Evolutionary conservation across 2,329 filamentous ascomycete genomes (phyloP).

Genomic region (Penicillium capsulatum): DNA sequence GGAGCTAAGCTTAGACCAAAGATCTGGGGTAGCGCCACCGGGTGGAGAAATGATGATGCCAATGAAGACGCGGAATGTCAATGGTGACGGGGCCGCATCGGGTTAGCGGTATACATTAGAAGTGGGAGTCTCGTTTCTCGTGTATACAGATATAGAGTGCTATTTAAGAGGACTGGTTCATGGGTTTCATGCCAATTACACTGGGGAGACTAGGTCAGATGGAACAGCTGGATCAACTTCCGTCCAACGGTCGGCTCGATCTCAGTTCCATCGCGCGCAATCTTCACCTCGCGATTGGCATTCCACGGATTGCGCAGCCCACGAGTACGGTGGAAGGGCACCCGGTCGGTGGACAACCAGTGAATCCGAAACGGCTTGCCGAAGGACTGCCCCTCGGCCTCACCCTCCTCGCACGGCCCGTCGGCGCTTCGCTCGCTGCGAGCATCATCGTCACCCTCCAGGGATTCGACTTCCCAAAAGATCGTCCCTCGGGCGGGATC

Average conservation of each 20-base stretch:
- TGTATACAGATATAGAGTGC: too few species aligned
- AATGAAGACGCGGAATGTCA: slow-evolving; percentile 3
- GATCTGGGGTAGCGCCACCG: slow-evolving; percentile 19
- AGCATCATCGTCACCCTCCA: slow-evolving; percentile 41
- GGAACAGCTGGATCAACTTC: slow-evolving; percentile 74
- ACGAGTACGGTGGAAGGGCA: slow-evolving; percentile 85
- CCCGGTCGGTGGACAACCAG: slow-evolving; percentile 76
- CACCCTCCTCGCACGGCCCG: slow-evolving; percentile 44
- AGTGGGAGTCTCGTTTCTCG: neutral
- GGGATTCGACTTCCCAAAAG: slow-evolving; percentile 83
- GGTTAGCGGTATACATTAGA: too few species aligned
- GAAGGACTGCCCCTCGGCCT: slow-evolving; percentile 61
- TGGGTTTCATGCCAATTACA: too few species aligned
- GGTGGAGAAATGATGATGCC: slow-evolving; percentile 17
- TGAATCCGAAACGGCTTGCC: slow-evolving; percentile 88
- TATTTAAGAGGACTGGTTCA: too few species aligned
- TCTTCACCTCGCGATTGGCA: slow-evolving; percentile 90
- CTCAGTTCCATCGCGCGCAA: slow-evolving; percentile 90
- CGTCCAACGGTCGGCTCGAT: slow-evolving; percentile 77
- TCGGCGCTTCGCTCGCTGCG: slow-evolving; percentile 45
- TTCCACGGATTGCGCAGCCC: slow-evolving; percentile 93
- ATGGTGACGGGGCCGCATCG: slow-evolving; percentile 9
- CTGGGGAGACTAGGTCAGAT: too few species aligned
- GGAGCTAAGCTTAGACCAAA: slow-evolving; percentile 17
- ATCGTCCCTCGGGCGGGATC: slow-evolving; percentile 92